phyloP scores from a whole-genome alignment of 2,329 filamentous ascomycete species.

The Sclerotiophoma versabilis region DNA sequence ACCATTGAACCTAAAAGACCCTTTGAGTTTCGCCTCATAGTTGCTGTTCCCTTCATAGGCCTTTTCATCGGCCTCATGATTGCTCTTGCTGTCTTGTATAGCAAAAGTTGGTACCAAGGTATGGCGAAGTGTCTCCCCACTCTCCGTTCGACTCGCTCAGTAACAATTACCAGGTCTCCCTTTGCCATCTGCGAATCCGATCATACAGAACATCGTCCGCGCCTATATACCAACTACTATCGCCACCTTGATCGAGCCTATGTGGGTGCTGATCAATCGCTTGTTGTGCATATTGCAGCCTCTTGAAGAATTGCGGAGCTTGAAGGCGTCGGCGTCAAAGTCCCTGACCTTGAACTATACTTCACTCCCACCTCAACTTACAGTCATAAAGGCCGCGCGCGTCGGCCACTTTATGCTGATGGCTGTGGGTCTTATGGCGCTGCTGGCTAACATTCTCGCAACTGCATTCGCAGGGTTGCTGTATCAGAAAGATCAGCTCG shows the following conservation, averaged over 20 bases:
- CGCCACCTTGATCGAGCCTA: constrained; percentile 64
- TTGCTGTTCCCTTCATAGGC: background rate
- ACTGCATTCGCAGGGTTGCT: constrained; percentile 62
- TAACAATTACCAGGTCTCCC: constrained; percentile 42
- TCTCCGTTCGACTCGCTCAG: too few relatives aligned
- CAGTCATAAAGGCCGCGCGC: constrained; percentile 55
- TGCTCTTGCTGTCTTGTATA: background rate
- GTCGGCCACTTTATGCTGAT: constrained; percentile 57
- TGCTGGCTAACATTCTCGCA: constrained; percentile 62
- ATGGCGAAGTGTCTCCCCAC: too few relatives aligned
- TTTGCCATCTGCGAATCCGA: constrained; percentile 42
- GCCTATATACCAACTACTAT: constrained; percentile 22
- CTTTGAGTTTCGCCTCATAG: background rate
- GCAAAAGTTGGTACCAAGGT: background rate
- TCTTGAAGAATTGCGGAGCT: constrained; percentile 57
- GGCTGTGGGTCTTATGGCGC: constrained; percentile 55
- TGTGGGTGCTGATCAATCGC: constrained; percentile 64
- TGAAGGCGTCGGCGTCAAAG: constrained; percentile 42
- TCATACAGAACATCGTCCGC: constrained; percentile 48
- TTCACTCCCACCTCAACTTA: constrained; percentile 63
- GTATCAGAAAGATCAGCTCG: constrained; percentile 58
- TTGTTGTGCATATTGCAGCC: constrained; percentile 63
- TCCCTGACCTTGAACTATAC: constrained; percentile 59
- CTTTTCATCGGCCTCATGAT: background rate
- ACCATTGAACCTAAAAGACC: too few relatives aligned